Evolutionary conservation across 345 rosid species (phyloP).

Genomic region (Ceriops zippeliana): DNA sequence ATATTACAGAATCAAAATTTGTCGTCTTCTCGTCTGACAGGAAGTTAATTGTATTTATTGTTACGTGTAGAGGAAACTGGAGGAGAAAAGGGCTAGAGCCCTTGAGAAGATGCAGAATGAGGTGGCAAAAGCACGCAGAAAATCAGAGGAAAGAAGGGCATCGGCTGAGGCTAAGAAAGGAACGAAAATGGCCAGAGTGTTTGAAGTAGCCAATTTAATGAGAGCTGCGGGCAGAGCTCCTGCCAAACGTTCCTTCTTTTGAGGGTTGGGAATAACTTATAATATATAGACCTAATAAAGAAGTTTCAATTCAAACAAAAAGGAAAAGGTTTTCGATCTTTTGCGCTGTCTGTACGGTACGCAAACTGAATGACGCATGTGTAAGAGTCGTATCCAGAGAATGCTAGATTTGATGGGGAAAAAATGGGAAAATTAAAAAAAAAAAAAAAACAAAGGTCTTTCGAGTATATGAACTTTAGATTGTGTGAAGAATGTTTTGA

Average conservation of each 20-base stretch:
- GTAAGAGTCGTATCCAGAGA: too few relatives aligned
- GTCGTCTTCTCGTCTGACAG: too few relatives aligned
- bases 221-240: constrained; percentile 92
- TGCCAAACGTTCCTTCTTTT: constrained; percentile 75
- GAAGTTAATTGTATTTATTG: too few relatives aligned
- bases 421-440: background rate
- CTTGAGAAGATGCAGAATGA: constrained; percentile 87
- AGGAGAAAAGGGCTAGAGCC: constrained; percentile 83
- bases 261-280: background rate
- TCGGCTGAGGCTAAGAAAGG: constrained; percentile 82
- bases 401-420: background rate
- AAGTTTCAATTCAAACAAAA: background rate
- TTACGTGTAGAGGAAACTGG: constrained; percentile 73
- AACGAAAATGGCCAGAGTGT: constrained; percentile 64
- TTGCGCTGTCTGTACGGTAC: too few relatives aligned
- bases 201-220: constrained; percentile 83
- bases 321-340: background rate
- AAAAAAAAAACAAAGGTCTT: too few relatives aligned
- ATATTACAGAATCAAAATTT: too few relatives aligned
- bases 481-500: too few relatives aligned
- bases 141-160: constrained; percentile 90
- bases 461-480: too few relatives aligned
- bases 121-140: constrained; percentile 75
- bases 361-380: too few relatives aligned
- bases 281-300: too few relatives aligned